These are phyloP conservation scores for Cercis canadensis DNA, from an alignment of 306 rosid species.

Conservation along the genomic window DNA sequence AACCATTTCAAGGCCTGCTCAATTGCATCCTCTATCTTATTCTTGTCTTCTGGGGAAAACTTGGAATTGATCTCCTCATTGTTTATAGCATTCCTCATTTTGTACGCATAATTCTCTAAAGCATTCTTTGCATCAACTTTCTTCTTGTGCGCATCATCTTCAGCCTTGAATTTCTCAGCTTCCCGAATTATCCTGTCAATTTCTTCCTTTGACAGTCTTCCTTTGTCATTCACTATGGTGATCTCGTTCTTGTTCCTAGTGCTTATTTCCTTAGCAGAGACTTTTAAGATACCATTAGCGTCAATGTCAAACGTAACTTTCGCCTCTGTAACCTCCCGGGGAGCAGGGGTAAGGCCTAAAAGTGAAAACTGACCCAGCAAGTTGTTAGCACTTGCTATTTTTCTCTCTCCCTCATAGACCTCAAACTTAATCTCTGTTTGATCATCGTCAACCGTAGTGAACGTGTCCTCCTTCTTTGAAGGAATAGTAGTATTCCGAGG, in stretches of 20 bases:
- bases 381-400: constrained; percentile 27
- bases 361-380: constrained; percentile 35
- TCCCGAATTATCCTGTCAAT: too few relatives aligned
- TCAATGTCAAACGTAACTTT: constrained; percentile 4
- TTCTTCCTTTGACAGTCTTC: constrained; percentile 16
- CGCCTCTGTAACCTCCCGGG: not conserved
- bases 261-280: constrained; percentile 32
- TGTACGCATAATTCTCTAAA: constrained; percentile 21
- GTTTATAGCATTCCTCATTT: constrained; percentile 29
- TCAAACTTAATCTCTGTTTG: too few relatives aligned
- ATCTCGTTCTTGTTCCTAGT: constrained; percentile 16
- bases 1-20: constrained; percentile 31
- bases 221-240: constrained; percentile 29
- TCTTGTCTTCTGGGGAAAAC: constrained; percentile 26
- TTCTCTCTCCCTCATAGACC: constrained; percentile 30
- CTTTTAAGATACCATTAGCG: constrained; percentile 23
- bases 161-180: not conserved
- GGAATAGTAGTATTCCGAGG: too few relatives aligned
- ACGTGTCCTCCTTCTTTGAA: too few relatives aligned
- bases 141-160: constrained; percentile 24
- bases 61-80: constrained; percentile 27
- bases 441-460: too few relatives aligned
- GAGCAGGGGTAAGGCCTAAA: constrained; percentile 16
- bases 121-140: constrained; percentile 24
- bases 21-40: constrained; percentile 35